Conservation (phyloP, 2,329 filamentous ascomycete genomes). For the Teratosphaeria destructans region DNA sequence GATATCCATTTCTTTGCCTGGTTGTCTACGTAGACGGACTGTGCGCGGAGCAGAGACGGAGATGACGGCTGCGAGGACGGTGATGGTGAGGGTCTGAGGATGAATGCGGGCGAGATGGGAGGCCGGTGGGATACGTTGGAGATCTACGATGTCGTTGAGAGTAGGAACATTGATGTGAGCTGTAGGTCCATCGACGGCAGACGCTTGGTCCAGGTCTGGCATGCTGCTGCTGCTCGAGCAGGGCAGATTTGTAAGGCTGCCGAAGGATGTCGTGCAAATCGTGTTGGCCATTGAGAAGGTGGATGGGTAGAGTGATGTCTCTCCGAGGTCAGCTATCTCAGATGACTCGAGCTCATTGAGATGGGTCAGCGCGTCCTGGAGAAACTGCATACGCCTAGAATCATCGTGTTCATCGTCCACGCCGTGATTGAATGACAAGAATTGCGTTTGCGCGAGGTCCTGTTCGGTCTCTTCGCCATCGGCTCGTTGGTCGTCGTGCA, state of each 20-base stretch:
- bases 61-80: constrained; percentile 71
- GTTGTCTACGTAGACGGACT: constrained; percentile 48
- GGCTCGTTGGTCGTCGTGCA: background rate
- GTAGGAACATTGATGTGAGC: background rate
- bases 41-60: constrained; percentile 56
- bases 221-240: background rate
- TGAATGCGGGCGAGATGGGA: constrained; percentile 53
- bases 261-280: constrained; percentile 12
- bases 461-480: background rate
- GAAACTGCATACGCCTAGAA: constrained; percentile 48
- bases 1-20: constrained; percentile 45
- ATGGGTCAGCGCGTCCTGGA: constrained; percentile 64
- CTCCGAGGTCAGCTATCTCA: constrained; percentile 33
- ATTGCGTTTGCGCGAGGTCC: constrained; percentile 10
- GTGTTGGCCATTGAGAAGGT: constrained; percentile 19
- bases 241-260: constrained; percentile 6
- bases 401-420: background rate
- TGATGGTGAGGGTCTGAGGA: constrained; percentile 73
- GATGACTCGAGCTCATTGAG: constrained; percentile 58
- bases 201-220: background rate
- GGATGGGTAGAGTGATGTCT: constrained; percentile 2
- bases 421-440: constrained; percentile 18
- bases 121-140: constrained; percentile 61
- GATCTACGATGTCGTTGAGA: constrained; percentile 41
- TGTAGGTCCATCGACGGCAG: background rate